Percentiles rank a stretch among this genome's conserved stretches.
Evolutionary conservation across 176 grass and related monocot species (phyloP).

Genomic region (Tillandsia fasciculata): DNA sequence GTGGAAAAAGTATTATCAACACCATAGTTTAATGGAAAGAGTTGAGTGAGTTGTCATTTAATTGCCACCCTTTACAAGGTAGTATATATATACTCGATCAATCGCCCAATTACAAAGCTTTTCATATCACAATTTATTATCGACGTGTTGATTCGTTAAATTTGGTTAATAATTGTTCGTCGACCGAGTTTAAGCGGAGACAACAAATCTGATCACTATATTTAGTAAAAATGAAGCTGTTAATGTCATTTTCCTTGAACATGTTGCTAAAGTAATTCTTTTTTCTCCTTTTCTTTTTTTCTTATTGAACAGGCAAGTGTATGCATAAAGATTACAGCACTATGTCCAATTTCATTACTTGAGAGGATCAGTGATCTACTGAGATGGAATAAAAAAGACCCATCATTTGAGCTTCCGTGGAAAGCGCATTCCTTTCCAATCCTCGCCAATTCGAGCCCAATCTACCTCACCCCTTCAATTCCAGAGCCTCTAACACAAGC

Average conservation of each 20-base stretch:
- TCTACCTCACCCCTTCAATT: constrained; percentile 47
- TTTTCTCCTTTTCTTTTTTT: background rate
- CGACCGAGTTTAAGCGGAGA: no score
- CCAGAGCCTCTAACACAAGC: constrained; percentile 41
- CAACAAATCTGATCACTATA: no score
- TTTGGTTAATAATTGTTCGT: no score
- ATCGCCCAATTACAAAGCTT: no score
- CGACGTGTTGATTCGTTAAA: no score
- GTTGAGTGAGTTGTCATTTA: background rate
- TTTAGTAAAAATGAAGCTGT: no score
- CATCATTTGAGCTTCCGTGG: constrained; percentile 63
- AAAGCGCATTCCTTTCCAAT: constrained; percentile 47
- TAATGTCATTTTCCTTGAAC: background rate
- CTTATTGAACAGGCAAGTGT: constrained; percentile 55
- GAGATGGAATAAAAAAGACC: constrained; percentile 70
- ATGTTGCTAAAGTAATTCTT: background rate
- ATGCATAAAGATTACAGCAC: constrained; percentile 85
- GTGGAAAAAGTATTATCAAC: no score
- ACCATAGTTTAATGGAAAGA: background rate
- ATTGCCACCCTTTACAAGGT: no score
- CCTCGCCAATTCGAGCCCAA: constrained; percentile 57
- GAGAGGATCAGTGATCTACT: constrained; percentile 75
- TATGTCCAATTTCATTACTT: constrained; percentile 69
- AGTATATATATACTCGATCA: no score
- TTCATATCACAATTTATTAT: no score